Percentiles rank a stretch among this genome's conserved stretches.
These are phyloP conservation scores for Rhodamnia rubescens DNA, from an alignment of 345 rosid species.

Conservation along the genomic window DNA sequence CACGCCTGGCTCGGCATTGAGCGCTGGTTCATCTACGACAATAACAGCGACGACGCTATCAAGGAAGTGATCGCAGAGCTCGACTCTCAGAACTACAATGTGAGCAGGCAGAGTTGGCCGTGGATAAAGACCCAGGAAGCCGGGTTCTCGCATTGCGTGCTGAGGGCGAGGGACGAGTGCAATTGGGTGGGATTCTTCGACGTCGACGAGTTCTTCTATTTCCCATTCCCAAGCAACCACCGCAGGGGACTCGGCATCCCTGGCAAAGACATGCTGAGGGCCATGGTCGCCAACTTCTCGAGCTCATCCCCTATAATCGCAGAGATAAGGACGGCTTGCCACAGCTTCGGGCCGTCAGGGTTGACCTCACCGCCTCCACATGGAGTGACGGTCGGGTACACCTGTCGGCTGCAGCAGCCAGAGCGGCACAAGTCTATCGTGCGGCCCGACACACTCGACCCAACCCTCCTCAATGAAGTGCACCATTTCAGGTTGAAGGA, in stretches of 20 bases:
- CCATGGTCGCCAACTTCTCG: slow-evolving; percentile 63
- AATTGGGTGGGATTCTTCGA: slow-evolving; percentile 93
- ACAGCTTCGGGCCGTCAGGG: slow-evolving; percentile 92
- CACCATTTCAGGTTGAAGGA: slow-evolving; percentile 67
- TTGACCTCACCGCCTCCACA: slow-evolving; percentile 49
- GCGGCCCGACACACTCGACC: slow-evolving; percentile 44
- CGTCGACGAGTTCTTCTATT: slow-evolving; percentile 91
- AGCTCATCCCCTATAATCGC: slow-evolving; percentile 29
- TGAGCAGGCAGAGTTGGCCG: slow-evolving; percentile 80
- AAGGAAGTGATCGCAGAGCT: slow-evolving; percentile 49
- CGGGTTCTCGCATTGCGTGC: slow-evolving; percentile 86
- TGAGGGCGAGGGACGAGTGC: slow-evolving; percentile 72
- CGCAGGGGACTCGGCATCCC: slow-evolving; percentile 19
- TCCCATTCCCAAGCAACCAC: slow-evolving; percentile 25
- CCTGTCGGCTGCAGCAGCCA: slow-evolving; percentile 72
- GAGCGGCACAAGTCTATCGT: slow-evolving; percentile 91
- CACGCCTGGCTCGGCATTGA: slow-evolving; percentile 91
- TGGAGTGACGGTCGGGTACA: slow-evolving; percentile 84
- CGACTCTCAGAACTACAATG: slow-evolving; percentile 40
- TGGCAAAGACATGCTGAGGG: slow-evolving; percentile 43
- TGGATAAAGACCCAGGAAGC: slow-evolving; percentile 99
- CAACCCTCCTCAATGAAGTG: slow-evolving; percentile 72
- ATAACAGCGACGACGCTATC: slow-evolving; percentile 75
- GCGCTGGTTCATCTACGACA: slow-evolving; percentile 95
- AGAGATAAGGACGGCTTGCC: slow-evolving; percentile 82